A percentile compares a stretch with the other conserved stretches of the same genome.
phyloP scores from a whole-genome alignment of 2,329 filamentous ascomycete species.

The Myriosclerotinia scirpicola region DNA sequence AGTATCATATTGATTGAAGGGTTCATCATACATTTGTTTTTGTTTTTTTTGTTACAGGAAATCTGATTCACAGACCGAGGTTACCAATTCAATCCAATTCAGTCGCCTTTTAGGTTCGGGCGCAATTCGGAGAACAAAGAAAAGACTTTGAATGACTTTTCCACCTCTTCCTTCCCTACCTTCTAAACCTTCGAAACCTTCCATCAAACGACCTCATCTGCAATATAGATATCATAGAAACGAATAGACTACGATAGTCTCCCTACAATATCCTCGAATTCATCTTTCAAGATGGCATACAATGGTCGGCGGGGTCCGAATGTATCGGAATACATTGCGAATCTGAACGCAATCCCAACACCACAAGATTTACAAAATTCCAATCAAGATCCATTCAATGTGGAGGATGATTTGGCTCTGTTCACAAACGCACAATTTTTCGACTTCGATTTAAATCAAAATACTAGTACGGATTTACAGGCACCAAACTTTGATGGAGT shows the following conservation, averaged over 20 bases:
- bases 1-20: background rate
- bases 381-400: slow-evolving; percentile 55
- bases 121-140: slow-evolving; percentile 22
- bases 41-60: background rate
- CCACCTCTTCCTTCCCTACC: background rate
- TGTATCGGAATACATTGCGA: slow-evolving; percentile 85
- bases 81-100: background rate
- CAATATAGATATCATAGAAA: slow-evolving; percentile 6
- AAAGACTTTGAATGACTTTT: slow-evolving; percentile 6
- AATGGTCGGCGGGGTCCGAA: slow-evolving; percentile 78
- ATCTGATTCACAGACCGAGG: background rate
- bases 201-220: background rate
- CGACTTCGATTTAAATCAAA: slow-evolving; percentile 69
- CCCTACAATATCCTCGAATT: background rate
- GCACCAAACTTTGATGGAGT: slow-evolving; percentile 29
- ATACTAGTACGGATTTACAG: slow-evolving; percentile 58
- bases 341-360: slow-evolving; percentile 71
- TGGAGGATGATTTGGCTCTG: slow-evolving; percentile 72
- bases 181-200: background rate
- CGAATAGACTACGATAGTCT: background rate
- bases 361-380: slow-evolving; percentile 59
- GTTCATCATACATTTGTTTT: background rate
- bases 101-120: background rate
- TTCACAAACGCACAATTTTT: slow-evolving; percentile 84
- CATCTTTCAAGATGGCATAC: slow-evolving; percentile 65